Evolutionary conservation across 1,284 basidiomycete species (phyloP).

Genomic region (Coniophora puteana): DNA sequence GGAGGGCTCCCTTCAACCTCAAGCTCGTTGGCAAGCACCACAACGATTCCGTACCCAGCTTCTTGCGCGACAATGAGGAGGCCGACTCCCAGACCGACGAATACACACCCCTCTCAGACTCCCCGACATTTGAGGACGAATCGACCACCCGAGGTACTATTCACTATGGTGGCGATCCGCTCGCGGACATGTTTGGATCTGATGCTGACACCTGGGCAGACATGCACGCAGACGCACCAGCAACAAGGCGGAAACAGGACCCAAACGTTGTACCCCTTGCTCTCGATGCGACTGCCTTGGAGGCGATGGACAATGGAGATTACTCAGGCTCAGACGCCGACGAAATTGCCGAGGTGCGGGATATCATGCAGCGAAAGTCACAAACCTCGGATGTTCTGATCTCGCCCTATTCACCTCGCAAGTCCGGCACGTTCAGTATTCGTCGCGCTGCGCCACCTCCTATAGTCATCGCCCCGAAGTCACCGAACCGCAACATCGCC

Average conservation of each 20-base stretch:
- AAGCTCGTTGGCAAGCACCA: constrained; percentile 47
- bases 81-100: constrained; percentile 20
- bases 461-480: constrained; percentile 38
- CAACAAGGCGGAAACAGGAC: constrained; percentile 28
- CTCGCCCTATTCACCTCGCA: constrained; percentile 21
- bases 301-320: constrained; percentile 31
- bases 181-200: constrained; percentile 49
- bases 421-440: constrained; percentile 21
- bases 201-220: constrained; percentile 62
- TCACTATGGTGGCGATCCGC: constrained; percentile 35
- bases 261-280: constrained; percentile 51
- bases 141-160: constrained; percentile 16
- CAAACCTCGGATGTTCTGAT: constrained; percentile 24
- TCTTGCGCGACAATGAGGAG: constrained; percentile 25
- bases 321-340: constrained; percentile 21
- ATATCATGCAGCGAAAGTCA: constrained; percentile 41
- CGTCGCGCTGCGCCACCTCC: constrained; percentile 45
- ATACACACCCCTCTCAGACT: constrained; percentile 34
- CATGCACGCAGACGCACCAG: constrained; percentile 35
- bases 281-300: constrained; percentile 39
- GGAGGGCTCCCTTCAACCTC: constrained; percentile 42
- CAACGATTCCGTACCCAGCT: constrained; percentile 28
- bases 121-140: constrained; percentile 18
- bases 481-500: constrained; percentile 16
- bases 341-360: constrained; percentile 44